phyloP scores from a whole-genome alignment of 2,329 filamentous ascomycete species.

The Colletotrichum sp. region DNA sequence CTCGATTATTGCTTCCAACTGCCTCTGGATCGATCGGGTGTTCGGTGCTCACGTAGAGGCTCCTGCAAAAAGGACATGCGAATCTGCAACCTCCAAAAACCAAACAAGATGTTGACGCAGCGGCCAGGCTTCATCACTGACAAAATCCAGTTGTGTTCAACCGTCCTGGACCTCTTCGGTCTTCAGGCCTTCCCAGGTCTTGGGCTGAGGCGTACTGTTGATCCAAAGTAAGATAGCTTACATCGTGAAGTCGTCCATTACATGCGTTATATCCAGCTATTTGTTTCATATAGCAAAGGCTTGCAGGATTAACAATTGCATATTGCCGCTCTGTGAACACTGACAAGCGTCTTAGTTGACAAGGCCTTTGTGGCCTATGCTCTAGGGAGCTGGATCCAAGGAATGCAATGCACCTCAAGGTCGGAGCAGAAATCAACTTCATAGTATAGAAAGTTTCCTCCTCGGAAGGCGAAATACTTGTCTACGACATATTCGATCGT shows the following conservation, averaged over 20 bases:
- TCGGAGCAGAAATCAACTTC: neutral
- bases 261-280: too few species aligned
- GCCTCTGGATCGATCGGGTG: neutral
- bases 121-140: neutral
- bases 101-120: neutral
- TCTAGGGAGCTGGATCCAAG: neutral
- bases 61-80: neutral
- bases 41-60: neutral
- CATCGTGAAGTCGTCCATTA: neutral
- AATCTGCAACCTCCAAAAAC: neutral
- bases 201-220: neutral
- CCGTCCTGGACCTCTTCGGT: neutral
- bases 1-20: rapidly evolving
- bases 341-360: neutral
- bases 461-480: neutral
- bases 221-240: neutral
- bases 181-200: neutral
- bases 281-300: neutral
- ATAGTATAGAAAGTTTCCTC: rapidly evolving
- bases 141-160: neutral
- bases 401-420: neutral
- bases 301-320: too few species aligned
- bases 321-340: too few species aligned
- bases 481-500: neutral
- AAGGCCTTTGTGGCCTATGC: neutral